Evolutionary conservation across 768 basidiomycete genomes (phyloP), one percentile per base, ranked within the genome.

Genomic region (Cubamyces sp.): DNA sequence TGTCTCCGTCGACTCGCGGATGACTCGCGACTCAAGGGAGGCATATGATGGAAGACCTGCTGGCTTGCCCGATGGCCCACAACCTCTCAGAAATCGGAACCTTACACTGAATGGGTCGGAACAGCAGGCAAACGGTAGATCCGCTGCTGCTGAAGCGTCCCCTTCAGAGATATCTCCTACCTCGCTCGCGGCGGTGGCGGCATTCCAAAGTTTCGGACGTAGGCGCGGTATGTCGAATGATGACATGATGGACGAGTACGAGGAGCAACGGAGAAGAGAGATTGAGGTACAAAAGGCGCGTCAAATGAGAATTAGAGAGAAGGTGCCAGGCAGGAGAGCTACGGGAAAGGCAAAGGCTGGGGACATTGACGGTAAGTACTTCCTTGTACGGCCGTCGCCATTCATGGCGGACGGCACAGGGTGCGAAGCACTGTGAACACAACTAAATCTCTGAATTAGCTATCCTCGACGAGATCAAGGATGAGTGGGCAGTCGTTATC

Each of bases 401-500:
- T 16, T 30, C 16, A 1, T 43, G 3, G 26, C 18, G 25, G 26
- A 12, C 46, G 34, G 1, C 1, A 34, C 34, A 34, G 4, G 1
- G 9, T 7, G 23, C 46, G 21, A 4, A 23, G 46, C 42, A 8
- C 46, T 8, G 28, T 34, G 0, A 3, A 43, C 39, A 23, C 11
- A 23, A 40, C 53, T 51, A 34, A 57, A 23, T 34, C 14, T 9
- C 46, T n/a, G 39, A 7, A 47, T 1, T 65, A 96, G 93, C 91
- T 64, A 83, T 96, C 15, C 76, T 97, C 64, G 87, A 92, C 65
- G 87, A 92, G 74, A 91, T 97, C 66, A 87, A 84, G 70, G 88
- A 91, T 66, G 93, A 90, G 57, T 97, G 94, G 94, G 91, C 92
- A 68, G 89, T 93, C 69, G 87, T 94, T 34, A 85, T 88, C 57